Evolutionary conservation across 2,329 filamentous ascomycete species (phyloP), one percentile per base, ranked within the genome.

Genomic region (Epichloe gansuensis): DNA sequence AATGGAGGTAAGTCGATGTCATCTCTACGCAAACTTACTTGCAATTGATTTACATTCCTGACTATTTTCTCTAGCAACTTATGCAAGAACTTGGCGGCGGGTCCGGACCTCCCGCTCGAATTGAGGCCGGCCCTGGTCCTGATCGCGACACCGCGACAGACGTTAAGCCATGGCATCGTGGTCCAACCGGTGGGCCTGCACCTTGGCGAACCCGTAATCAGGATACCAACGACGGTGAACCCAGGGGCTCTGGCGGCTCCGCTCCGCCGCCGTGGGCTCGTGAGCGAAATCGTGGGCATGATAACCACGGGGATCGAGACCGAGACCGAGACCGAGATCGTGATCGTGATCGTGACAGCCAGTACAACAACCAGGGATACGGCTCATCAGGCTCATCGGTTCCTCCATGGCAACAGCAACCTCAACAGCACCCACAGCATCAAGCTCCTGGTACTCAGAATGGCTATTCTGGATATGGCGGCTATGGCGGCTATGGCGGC

Each of bases 31-130:
- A 11, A 8, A 12, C 1, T 15, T 41, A 11, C 12, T 36, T 21
- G 3, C 5, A 15, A 7, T 42, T 23, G 43, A 2, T 45, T 44
- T 25, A 17, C 27, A 52, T 64, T 65, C 62, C 72, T 80, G 63
- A 83, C 66, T 54, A 43, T 47, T 5, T 21, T 5, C 42, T 51
- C 9, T 59, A 89, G 87, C 85, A 91, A 82, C 88, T 98, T 64
- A 95, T 98, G 89, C 86, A 94, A 80, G 93, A 97, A 76, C 81
- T 97, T 60, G 89, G 85, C 56, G 88, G 89, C 57, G 85, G 84
- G 55, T 78, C 82, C 54, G 73, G 74, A 51, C 78, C 85, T 39
- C 85, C 84, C 59, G 84, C 84, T 58, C 87, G 87, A 57, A 95
- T 98, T 63, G 93, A 95, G 71, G 88, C 85, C 56, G 88, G 87